phyloP scores from a whole-genome alignment of 2,329 filamentous ascomycete genomes.

The Penicillium sp. region DNA sequence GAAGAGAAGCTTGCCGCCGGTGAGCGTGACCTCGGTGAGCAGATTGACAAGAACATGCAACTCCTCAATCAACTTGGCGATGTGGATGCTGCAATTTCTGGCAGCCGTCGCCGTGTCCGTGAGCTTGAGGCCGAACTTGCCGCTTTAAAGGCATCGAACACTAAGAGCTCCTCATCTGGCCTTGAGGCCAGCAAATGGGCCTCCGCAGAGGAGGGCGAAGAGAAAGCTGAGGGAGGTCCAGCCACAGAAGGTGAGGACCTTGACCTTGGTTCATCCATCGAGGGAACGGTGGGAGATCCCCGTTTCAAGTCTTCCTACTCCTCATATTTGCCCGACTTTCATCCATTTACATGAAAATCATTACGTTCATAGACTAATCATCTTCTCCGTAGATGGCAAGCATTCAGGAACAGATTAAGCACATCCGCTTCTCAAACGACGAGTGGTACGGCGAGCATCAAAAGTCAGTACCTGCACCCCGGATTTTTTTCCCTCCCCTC shows the following conservation, averaged over 20 bases:
- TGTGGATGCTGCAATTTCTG: constrained; percentile 36
- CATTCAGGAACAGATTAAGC: constrained; percentile 47
- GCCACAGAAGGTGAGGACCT: constrained; percentile 47
- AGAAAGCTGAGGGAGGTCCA: constrained; percentile 32
- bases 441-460: constrained; percentile 45
- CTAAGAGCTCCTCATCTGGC: constrained; percentile 31
- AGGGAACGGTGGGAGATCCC: constrained; percentile 49
- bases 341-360: constrained; percentile 31
- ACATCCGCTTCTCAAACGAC: constrained; percentile 45
- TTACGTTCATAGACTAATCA: constrained; percentile 21
- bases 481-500: background rate
- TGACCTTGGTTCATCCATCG: constrained; percentile 47
- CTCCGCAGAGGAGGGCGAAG: constrained; percentile 28
- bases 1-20: constrained; percentile 34
- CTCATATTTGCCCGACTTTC: constrained; percentile 31
- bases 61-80: constrained; percentile 41
- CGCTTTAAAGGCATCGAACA: constrained; percentile 34
- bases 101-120: constrained; percentile 36
- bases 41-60: constrained; percentile 43
- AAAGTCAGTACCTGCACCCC: constrained; percentile 31
- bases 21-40: constrained; percentile 38
- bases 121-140: constrained; percentile 41
- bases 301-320: constrained; percentile 35
- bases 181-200: constrained; percentile 46
- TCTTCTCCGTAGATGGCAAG: constrained; percentile 44